phyloP scores from a whole-genome alignment of 2,329 filamentous ascomycete genomes.

The Neopestalotiopsis rosae region DNA sequence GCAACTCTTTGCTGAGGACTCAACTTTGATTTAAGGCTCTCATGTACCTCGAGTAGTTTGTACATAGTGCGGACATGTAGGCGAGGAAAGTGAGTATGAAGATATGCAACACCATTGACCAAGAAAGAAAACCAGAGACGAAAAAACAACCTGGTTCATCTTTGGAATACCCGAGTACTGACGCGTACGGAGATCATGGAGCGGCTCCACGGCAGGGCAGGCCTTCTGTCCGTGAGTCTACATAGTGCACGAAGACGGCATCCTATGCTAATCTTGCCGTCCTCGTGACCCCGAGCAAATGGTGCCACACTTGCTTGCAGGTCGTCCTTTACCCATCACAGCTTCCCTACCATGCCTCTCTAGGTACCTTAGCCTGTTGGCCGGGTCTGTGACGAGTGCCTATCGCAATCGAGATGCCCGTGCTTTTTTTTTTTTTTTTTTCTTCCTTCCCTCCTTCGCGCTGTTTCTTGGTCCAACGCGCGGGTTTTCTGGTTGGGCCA shows the following conservation, averaged over 20 bases:
- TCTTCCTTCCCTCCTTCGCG: neutral
- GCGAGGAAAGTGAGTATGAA: neutral
- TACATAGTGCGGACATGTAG: neutral
- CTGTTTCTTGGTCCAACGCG: neutral
- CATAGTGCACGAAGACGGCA: too few species aligned
- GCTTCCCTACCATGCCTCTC: neutral
- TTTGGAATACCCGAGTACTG: too few species aligned
- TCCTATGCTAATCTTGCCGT: neutral
- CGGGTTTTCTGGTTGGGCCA: conserved; percentile 4
- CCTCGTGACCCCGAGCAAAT: conserved; percentile 14
- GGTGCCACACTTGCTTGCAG: conserved; percentile 19
- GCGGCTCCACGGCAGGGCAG: too few species aligned
- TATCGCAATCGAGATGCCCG: conserved; percentile 13
- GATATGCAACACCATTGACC: too few species aligned
- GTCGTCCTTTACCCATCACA: conserved; percentile 2
- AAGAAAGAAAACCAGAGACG: too few species aligned
- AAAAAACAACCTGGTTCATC: too few species aligned
- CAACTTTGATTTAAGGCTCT: too few species aligned
- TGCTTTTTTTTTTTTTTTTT: neutral
- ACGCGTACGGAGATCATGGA: too few species aligned
- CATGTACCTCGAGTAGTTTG: too few species aligned
- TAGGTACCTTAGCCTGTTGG: conserved; percentile 10
- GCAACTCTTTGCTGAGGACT: neutral
- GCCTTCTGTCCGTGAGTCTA: too few species aligned
- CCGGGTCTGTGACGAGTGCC: conserved; percentile 15